Evolutionary conservation across 805 yeast genomes (phyloP), one percentile per base, ranked within the genome.

Genomic region (Pichia nakasei): DNA sequence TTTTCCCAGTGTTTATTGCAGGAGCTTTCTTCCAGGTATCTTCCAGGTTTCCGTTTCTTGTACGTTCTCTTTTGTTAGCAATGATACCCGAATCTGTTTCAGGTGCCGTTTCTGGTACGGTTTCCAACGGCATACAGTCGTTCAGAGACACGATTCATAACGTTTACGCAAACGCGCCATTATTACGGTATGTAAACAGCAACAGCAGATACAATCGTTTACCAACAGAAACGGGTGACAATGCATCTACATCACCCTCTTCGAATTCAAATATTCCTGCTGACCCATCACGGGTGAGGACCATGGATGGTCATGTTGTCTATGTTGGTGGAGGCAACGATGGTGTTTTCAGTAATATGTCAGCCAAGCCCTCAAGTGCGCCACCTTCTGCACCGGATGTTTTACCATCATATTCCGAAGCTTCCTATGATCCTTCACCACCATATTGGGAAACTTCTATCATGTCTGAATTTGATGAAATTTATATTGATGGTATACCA

Each of bases 391-490:
- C 67, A 11, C 89, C 82, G 47, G 68, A 68, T 27, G 82, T 85
- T 34, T 74, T 78, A 19, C 97, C 97, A 3, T 72, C 95, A 0
- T 93, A 93, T 64, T 96, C 86, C 45, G 97, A 89, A 58, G 97
- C 96, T 0, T 86, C 96, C 0, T 83, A 87, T 3, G 98, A 93
- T 59, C 76, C 93, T 15, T 79, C 94, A 0, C 98, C 98, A 0
- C 95, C 96, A 34, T 93, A 93, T 63, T 93, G 97, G 95, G 98
- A 93, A 62, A 78, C 89, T 8, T 77, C 93, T 0, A 78, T 86
- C 35, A 72, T 88, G 58, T 85, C 95, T 5, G 87, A 82, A 9
- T 81, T 76, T 54, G 97, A 93, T 58, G 97, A 91, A 61, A 81
- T 93, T 18, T 86, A 86, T 63, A 87, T 93, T 27, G 96, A 91